Conservation (phyloP, 495 filamentous ascomycete genomes). For the Cercophora scortea region DNA sequence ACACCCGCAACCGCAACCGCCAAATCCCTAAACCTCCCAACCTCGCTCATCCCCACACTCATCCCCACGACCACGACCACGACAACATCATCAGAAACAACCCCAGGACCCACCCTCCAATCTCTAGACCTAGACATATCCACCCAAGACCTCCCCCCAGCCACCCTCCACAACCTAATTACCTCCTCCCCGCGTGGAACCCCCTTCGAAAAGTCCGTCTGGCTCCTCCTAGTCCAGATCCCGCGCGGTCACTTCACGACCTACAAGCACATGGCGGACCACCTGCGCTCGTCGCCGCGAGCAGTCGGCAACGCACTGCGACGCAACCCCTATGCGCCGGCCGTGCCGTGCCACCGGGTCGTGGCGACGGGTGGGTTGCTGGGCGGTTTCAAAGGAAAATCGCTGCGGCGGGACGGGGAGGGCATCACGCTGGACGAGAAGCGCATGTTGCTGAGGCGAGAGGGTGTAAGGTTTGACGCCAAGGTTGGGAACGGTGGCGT, state of each 20-base stretch:
- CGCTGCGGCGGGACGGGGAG: constrained; percentile 28
- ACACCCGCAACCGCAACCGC: neutral
- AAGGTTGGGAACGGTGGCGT: constrained; percentile 8
- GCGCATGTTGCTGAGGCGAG: constrained; percentile 25
- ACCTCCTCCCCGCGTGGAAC: constrained; percentile 33
- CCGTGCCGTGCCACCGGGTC: constrained; percentile 49
- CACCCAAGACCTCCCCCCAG: constrained; percentile 16
- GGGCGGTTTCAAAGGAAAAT: constrained; percentile 45
- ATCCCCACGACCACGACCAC: neutral
- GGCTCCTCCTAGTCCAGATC: constrained; percentile 60
- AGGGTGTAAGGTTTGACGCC: constrained; percentile 34
- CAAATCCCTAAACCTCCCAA: neutral
- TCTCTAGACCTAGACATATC: constrained; percentile 17
- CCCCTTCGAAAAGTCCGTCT: constrained; percentile 51
- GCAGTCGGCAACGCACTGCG: constrained; percentile 75
- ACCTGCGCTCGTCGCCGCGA: constrained; percentile 62
- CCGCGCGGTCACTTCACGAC: constrained; percentile 63
- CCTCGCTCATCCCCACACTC: neutral
- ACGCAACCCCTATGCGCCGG: constrained; percentile 60
- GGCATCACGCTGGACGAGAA: constrained; percentile 32
- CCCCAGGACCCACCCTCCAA: constrained; percentile 1
- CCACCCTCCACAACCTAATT: constrained; percentile 2
- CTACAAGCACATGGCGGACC: constrained; percentile 61
- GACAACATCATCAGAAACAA: constrained; percentile 2
- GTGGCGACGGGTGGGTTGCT: constrained; percentile 36